Evolutionary conservation across 345 rosid species (phyloP).

Genomic region (Rhodamnia argentea): DNA sequence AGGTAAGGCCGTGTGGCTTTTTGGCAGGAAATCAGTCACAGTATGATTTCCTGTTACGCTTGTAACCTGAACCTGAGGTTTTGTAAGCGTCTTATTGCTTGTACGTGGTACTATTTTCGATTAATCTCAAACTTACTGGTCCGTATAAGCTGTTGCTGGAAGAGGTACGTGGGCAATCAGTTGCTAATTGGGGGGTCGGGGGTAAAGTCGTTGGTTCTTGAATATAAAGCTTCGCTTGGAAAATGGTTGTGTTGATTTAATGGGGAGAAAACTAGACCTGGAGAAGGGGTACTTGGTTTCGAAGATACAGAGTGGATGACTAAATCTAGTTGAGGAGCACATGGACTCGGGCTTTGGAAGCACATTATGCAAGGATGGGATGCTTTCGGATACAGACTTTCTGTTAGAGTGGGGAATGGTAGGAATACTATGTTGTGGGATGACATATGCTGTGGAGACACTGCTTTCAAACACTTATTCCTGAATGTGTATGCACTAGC

Average conservation of each 20-base stretch:
- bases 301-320: background rate
- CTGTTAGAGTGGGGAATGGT: background rate
- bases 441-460: background rate
- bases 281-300: background rate
- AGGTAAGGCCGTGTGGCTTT: background rate
- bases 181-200: background rate
- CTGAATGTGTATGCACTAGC: background rate
- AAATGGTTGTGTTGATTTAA: background rate
- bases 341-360: background rate
- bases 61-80: background rate
- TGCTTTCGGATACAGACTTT: background rate
- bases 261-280: background rate
- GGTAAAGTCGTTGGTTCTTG: background rate
- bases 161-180: background rate
- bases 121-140: background rate
- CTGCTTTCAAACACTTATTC: background rate
- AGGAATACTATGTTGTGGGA: background rate
- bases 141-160: background rate
- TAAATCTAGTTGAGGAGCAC: background rate
- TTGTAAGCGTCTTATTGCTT: background rate
- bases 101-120: background rate
- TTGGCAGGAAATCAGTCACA: background rate
- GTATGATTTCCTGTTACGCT: background rate
- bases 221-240: background rate
- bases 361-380: background rate